A percentile compares a stretch with the other conserved stretches of the same genome.
These are phyloP conservation scores for Kwoniella dejecticola DNA, from an alignment of 768 basidiomycete species.

Conservation along the genomic window DNA sequence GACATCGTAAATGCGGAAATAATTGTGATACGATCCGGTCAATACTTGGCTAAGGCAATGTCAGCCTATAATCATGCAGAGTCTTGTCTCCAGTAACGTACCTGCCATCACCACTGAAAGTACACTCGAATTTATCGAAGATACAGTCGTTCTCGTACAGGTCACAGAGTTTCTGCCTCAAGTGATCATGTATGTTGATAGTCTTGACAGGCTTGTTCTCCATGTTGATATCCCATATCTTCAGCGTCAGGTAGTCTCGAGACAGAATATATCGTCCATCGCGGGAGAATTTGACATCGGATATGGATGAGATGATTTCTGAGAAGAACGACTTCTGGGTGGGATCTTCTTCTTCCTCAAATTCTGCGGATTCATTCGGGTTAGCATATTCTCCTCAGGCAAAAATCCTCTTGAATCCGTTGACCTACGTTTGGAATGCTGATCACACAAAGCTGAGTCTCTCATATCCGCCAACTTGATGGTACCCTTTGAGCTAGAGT, in stretches of 20 bases:
- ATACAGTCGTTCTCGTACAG: constrained; percentile 99
- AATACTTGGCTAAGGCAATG: constrained; percentile 73
- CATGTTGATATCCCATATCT: constrained; percentile 99
- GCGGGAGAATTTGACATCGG: constrained; percentile 97
- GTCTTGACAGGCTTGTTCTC: constrained; percentile 94
- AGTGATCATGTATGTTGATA: constrained; percentile 96
- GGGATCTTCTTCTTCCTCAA: constrained; percentile 98
- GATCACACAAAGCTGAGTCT: constrained; percentile 93
- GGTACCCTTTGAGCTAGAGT: constrained; percentile 98
- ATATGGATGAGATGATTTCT: constrained; percentile 99
- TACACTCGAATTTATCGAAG: constrained; percentile 99
- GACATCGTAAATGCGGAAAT: constrained; percentile 98
- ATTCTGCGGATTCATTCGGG: constrained; percentile 63
- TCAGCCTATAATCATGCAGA: background rate
- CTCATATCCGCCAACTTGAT: constrained; percentile 99
- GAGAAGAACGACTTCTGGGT: constrained; percentile 98
- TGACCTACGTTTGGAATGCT: constrained; percentile 86
- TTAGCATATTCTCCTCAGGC: background rate
- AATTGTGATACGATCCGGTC: constrained; percentile 99
- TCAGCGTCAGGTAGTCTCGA: constrained; percentile 93
- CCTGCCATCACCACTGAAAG: constrained; percentile 95
- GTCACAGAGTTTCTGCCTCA: constrained; percentile 95
- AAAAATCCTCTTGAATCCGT: constrained; percentile 6
- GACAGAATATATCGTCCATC: constrained; percentile 96
- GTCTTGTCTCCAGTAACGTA: constrained; percentile 53